Evolutionary conservation across 805 yeast species (phyloP).

Genomic region (Maudiozyma turicensis): DNA sequence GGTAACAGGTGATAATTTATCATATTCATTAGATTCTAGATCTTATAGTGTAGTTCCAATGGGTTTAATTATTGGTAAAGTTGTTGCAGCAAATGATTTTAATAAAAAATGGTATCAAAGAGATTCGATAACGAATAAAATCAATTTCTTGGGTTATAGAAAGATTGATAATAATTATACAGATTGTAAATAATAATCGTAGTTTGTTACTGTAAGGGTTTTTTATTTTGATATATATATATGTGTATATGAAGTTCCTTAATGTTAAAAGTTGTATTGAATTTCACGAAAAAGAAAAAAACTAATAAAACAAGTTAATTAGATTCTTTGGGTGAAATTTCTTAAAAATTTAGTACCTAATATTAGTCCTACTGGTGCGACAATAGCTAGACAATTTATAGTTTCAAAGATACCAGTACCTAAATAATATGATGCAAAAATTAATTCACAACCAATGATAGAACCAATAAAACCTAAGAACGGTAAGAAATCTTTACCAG

Average conservation of each 20-base stretch:
- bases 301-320: not conserved
- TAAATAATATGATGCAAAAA: conserved; percentile 23
- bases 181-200: conserved; percentile 4
- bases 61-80: conserved; percentile 81
- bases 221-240: not conserved
- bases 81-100: conserved; percentile 59
- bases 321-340: conserved; percentile 12
- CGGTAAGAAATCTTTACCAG: conserved; percentile 16
- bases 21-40: conserved; percentile 82
- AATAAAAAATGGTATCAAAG: conserved; percentile 36
- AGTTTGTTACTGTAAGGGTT: not conserved
- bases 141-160: conserved; percentile 42
- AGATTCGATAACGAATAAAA: conserved; percentile 8
- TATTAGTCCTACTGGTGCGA: conserved; percentile 46
- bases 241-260: not conserved
- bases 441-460: conserved; percentile 24
- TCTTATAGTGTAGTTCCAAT: conserved; percentile 84
- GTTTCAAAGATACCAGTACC: conserved; percentile 28
- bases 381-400: conserved; percentile 22
- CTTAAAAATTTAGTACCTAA: conserved; percentile 62
- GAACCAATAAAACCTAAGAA: conserved; percentile 19
- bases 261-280: too few species aligned
- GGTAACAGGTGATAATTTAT: conserved; percentile 92
- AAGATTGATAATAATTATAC: conserved; percentile 43
- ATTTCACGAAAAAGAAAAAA: conserved; percentile 8